Evolutionary conservation across 305 asterid genomes (phyloP).

Genomic region (Euphrasia arctica): DNA sequence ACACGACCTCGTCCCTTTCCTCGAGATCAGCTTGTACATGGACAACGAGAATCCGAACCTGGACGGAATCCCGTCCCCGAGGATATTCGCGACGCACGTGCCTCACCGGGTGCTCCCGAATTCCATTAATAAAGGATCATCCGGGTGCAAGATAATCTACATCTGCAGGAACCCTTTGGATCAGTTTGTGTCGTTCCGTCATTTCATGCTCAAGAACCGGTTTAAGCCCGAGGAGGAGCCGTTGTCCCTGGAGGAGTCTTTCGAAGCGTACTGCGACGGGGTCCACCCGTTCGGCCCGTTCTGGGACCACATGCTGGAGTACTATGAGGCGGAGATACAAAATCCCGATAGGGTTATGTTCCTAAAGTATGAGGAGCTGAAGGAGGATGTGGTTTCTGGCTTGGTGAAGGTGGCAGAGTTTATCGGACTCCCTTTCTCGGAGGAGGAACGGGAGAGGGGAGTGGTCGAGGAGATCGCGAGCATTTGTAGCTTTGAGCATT

Average conservation of each 20-base stretch:
- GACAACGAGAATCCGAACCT: background rate
- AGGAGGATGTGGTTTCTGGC: slow-evolving; percentile 1
- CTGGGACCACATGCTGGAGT: slow-evolving; percentile 15
- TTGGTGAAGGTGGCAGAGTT: slow-evolving; percentile 15
- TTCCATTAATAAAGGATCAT: background rate
- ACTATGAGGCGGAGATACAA: background rate
- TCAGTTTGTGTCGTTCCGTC: slow-evolving; percentile 10
- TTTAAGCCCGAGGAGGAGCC: slow-evolving; percentile 7
- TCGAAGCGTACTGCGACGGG: slow-evolving; percentile 7
- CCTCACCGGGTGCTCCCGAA: slow-evolving; percentile 7
- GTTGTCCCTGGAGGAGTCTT: slow-evolving; percentile 2
- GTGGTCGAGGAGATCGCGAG: slow-evolving; percentile 1
- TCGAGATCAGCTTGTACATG: background rate
- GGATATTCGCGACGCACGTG: slow-evolving; percentile 7
- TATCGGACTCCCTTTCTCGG: slow-evolving; percentile 1
- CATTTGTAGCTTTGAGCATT: slow-evolving; percentile 4
- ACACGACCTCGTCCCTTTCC: slow-evolving; percentile 20
- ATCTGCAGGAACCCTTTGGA: slow-evolving; percentile 16
- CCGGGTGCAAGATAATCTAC: slow-evolving; percentile 16
- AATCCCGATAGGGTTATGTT: slow-evolving; percentile 7
- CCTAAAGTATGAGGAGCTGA: slow-evolving; percentile 16
- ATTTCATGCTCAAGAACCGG: slow-evolving; percentile 5
- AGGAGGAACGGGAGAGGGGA: slow-evolving; percentile 9
- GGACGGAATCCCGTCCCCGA: slow-evolving; percentile 7
- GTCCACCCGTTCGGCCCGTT: slow-evolving; percentile 18